Conservation (phyloP, 768 basidiomycete genomes). For the Suillus bovinus region DNA sequence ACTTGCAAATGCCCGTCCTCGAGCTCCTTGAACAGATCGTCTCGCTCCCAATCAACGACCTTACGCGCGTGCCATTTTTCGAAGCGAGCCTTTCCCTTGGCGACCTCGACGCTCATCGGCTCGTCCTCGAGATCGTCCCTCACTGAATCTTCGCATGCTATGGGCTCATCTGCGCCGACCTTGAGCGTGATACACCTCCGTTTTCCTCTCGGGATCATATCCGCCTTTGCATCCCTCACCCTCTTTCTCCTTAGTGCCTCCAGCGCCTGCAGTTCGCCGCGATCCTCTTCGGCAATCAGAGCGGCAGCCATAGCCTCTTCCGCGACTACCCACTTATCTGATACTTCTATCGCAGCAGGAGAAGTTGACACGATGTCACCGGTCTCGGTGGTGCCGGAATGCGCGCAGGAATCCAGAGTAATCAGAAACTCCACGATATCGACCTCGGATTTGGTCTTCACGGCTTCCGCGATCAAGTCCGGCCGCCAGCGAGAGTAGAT, state of each 20-base stretch:
- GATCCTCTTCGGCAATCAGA: slow-evolving; percentile 20
- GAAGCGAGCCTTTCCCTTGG: slow-evolving; percentile 6
- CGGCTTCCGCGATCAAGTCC: slow-evolving; percentile 69
- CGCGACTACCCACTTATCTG: slow-evolving; percentile 34
- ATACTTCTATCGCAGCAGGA: slow-evolving; percentile 36
- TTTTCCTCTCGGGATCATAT: slow-evolving; percentile 8
- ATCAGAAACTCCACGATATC: slow-evolving; percentile 74
- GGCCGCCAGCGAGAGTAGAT: slow-evolving; percentile 71
- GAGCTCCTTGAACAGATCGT: slow-evolving; percentile 32
- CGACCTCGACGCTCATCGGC: background rate
- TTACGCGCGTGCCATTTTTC: slow-evolving; percentile 1
- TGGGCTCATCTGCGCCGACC: slow-evolving; percentile 8
- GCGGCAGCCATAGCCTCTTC: slow-evolving; percentile 35
- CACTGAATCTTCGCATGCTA: background rate
- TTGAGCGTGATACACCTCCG: slow-evolving; percentile 3
- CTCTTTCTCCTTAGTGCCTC: slow-evolving; percentile 6
- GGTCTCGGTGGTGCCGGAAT: slow-evolving; percentile 11
- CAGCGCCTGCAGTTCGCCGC: background rate
- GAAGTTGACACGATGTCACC: background rate
- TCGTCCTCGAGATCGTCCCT: background rate
- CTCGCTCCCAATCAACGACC: slow-evolving; percentile 23
- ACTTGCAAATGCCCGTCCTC: slow-evolving; percentile 31
- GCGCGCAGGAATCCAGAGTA: slow-evolving; percentile 43
- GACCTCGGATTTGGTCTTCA: slow-evolving; percentile 63
- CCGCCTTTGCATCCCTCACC: slow-evolving; percentile 9